phyloP scores from a whole-genome alignment of 2,329 filamentous ascomycete species.

The Aspergillus proliferans region DNA sequence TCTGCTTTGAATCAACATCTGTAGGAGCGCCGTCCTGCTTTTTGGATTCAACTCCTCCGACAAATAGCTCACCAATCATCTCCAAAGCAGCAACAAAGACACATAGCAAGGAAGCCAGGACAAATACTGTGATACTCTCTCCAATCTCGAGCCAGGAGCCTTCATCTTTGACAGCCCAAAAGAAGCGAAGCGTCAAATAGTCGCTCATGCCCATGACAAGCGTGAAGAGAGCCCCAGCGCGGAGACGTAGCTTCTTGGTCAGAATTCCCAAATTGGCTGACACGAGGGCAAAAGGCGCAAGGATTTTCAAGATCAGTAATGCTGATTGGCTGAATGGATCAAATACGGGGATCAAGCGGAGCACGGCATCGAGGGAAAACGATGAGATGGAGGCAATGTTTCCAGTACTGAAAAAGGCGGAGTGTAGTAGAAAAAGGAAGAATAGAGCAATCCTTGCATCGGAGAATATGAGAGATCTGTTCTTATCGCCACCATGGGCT shows the following conservation, averaged over 20 bases:
- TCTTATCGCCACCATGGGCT: conserved; percentile 32
- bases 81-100: conserved; percentile 67
- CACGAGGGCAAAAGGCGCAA: conserved; percentile 88
- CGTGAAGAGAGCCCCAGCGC: conserved; percentile 88
- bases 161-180: conserved; percentile 95
- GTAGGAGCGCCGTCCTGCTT: no score
- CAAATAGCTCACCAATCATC: no score
- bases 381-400: conserved; percentile 92
- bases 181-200: conserved; percentile 89
- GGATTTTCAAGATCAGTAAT: conserved; percentile 77
- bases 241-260: conserved; percentile 74
- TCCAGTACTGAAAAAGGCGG: conserved; percentile 92
- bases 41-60: no score
- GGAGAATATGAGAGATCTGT: conserved; percentile 68
- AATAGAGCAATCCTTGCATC: conserved; percentile 86
- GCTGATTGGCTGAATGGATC: conserved; percentile 88
- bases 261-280: conserved; percentile 88
- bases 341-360: conserved; percentile 81
- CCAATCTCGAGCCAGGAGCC: conserved; percentile 97
- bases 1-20: no score
- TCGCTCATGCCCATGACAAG: conserved; percentile 87
- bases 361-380: conserved; percentile 87
- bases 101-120: conserved; percentile 81
- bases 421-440: conserved; percentile 91
- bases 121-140: conserved; percentile 91